Conservation (phyloP, 768 basidiomycete species). For the Trametes gibbosa region DNA sequence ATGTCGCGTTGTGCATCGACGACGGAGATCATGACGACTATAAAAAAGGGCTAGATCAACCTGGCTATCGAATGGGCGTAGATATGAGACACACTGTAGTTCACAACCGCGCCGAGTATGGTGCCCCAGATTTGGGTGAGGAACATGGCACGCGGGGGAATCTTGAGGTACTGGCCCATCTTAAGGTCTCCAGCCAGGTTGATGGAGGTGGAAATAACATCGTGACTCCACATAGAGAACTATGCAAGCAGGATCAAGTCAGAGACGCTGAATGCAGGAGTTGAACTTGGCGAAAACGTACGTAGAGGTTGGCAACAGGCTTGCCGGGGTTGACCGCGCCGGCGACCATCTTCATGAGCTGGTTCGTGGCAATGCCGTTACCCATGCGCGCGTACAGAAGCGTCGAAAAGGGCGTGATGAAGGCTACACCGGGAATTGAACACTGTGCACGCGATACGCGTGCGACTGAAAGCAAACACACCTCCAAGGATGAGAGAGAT, state of each 20-base stretch:
- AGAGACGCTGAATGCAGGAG: background rate
- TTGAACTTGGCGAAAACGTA: conserved; percentile 22
- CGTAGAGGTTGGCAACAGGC: conserved; percentile 69
- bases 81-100: conserved; percentile 30
- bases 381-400: conserved; percentile 58
- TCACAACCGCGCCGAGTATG: conserved; percentile 44
- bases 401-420: conserved; percentile 51
- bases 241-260: conserved; percentile 17
- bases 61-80: background rate
- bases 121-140: conserved; percentile 66
- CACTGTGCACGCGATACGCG: background rate
- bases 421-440: too few species aligned
- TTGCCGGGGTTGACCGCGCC: conserved; percentile 59
- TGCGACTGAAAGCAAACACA: background rate
- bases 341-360: conserved; percentile 65
- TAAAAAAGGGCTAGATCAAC: background rate
- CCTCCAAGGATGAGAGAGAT: conserved; percentile 51
- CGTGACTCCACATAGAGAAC: conserved; percentile 71
- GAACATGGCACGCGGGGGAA: conserved; percentile 67
- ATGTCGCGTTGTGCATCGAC: conserved; percentile 53
- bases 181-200: conserved; percentile 55
- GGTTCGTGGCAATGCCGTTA: conserved; percentile 56
- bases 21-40: conserved; percentile 58
- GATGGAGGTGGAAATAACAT: conserved; percentile 54
- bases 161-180: conserved; percentile 56